These are phyloP conservation scores for Phytopythium delawarense DNA, from an alignment of 352 stramenopile genomes.

Conservation along the genomic window DNA sequence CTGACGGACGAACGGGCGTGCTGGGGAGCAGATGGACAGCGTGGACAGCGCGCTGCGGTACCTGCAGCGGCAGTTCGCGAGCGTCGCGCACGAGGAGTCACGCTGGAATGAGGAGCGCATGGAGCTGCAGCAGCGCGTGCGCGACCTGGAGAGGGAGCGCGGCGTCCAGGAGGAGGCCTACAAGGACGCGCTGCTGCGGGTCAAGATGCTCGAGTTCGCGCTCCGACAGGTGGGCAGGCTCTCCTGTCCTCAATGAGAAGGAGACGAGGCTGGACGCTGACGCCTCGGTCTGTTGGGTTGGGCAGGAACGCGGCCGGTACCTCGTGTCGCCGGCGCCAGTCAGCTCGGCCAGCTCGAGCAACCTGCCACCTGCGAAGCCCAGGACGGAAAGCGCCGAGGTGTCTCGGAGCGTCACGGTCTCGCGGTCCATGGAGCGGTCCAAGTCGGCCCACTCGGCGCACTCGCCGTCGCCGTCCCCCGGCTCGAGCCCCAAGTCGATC, in stretches of 20 bases:
- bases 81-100: constrained; percentile 68
- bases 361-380: constrained; percentile 16
- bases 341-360: constrained; percentile 28
- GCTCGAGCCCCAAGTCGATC: constrained; percentile 26
- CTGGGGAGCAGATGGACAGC: constrained; percentile 56
- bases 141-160: constrained; percentile 73
- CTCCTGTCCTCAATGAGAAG: background rate
- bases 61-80: constrained; percentile 81
- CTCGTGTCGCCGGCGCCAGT: constrained; percentile 68
- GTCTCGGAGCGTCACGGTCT: constrained; percentile 48
- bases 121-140: constrained; percentile 68
- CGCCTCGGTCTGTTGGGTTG: background rate
- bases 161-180: constrained; percentile 78
- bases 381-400: constrained; percentile 33
- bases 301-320: constrained; percentile 70
- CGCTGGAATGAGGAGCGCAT: constrained; percentile 76
- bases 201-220: constrained; percentile 90
- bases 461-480: constrained; percentile 32
- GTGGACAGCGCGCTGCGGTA: constrained; percentile 83
- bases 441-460: constrained; percentile 44
- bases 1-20: background rate
- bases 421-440: constrained; percentile 48
- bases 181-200: constrained; percentile 78
- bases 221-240: constrained; percentile 47
- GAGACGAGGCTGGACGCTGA: background rate